These are phyloP conservation scores for Dactylonectria macrodidyma DNA, from an alignment of 2,329 filamentous ascomycete genomes.

Conservation along the genomic window DNA sequence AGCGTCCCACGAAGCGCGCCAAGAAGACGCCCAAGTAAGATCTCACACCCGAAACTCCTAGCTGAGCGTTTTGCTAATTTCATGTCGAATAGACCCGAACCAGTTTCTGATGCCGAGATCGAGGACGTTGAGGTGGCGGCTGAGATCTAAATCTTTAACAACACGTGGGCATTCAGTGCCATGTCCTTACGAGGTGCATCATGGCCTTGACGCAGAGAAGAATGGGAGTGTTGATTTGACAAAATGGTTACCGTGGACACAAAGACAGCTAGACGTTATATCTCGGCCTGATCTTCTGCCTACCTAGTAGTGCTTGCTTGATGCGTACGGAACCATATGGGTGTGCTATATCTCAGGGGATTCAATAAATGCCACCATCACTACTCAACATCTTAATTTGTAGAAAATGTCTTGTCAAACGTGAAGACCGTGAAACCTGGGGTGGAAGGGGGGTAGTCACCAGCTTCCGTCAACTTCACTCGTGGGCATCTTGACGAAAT, in stretches of 20 bases:
- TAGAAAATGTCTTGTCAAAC: no score
- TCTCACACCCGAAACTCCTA: not conserved
- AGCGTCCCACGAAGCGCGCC: slow-evolving; percentile 44
- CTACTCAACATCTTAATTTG: not conserved
- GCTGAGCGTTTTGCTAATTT: slow-evolving; percentile 17
- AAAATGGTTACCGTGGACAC: not conserved
- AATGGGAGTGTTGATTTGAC: no score
- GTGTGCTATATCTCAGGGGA: slow-evolving; percentile 16
- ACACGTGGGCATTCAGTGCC: not conserved
- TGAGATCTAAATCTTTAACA: slow-evolving; percentile 25
- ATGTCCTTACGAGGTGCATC: not conserved
- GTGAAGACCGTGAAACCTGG: no score
- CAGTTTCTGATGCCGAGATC: slow-evolving; percentile 21
- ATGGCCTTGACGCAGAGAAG: not conserved
- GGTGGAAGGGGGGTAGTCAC: not conserved
- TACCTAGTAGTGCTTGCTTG: not conserved
- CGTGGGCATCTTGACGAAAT: not conserved
- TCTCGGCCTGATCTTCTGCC: not conserved
- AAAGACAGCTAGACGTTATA: not conserved
- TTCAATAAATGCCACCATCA: slow-evolving; percentile 15
- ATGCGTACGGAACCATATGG: not conserved
- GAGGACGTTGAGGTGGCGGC: slow-evolving; percentile 15
- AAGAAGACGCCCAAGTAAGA: slow-evolving; percentile 43
- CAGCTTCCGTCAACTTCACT: not conserved
- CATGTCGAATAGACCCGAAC: slow-evolving; percentile 32